Conservation (phyloP, 108 stramenopile genomes). For the Bacterosira constricta region DNA sequence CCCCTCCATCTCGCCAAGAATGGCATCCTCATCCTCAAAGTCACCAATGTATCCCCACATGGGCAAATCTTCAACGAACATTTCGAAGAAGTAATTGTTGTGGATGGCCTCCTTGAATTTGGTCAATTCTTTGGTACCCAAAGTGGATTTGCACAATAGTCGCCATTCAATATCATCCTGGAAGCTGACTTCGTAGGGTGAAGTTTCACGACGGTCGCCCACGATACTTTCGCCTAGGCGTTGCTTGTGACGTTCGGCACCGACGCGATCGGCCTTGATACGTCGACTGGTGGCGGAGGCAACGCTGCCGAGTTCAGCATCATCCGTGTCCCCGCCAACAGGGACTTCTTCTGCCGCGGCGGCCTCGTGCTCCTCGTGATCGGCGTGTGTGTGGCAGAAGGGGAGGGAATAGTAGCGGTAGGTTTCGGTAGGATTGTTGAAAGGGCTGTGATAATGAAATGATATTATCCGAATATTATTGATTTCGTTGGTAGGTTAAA, state of each 20-base stretch:
- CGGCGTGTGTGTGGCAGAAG: constrained; percentile 88
- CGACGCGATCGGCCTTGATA: constrained; percentile 52
- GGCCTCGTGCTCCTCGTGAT: constrained; percentile 63
- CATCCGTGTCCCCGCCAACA: not conserved
- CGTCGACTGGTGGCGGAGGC: constrained; percentile 12
- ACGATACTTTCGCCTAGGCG: constrained; percentile 93
- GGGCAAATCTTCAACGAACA: constrained; percentile 98
- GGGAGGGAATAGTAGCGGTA: constrained; percentile 98
- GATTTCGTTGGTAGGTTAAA: too few relatives aligned
- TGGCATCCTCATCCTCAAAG: constrained; percentile 73
- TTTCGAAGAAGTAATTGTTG: constrained; percentile 97
- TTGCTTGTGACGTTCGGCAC: constrained; percentile 69
- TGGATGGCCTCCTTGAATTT: constrained; percentile 88
- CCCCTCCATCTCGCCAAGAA: constrained; percentile 76
- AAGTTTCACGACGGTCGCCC: constrained; percentile 93
- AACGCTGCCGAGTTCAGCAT: not conserved
- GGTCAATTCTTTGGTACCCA: constrained; percentile 61
- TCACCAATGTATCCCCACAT: constrained; percentile 97
- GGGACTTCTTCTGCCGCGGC: constrained; percentile 56
- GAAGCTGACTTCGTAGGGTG: constrained; percentile 90
- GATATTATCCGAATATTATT: not conserved
- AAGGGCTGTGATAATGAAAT: constrained; percentile 70
- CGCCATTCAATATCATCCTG: constrained; percentile 86
- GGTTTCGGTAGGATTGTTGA: constrained; percentile 98
- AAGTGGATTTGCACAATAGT: constrained; percentile 82